Evolutionary conservation across 495 filamentous ascomycete genomes (phyloP), one percentile per base, ranked within the genome.

Genomic region (Penicillium arizonense): DNA sequence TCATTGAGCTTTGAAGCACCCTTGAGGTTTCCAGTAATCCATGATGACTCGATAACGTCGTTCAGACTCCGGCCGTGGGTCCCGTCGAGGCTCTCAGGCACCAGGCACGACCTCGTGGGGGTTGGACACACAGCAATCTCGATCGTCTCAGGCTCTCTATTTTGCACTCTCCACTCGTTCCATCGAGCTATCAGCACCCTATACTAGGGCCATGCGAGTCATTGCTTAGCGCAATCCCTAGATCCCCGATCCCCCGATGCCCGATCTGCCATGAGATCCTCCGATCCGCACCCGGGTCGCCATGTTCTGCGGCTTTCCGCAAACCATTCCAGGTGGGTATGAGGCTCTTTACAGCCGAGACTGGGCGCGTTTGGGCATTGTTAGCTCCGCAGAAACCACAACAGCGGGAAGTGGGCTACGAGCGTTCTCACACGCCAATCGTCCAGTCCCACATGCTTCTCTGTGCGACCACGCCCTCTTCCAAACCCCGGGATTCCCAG

Each of bases 401-500:
- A 20, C 13, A 16, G 36, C 44, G 16, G n/a, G 16, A 38, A 30
- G 39, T 51, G 39, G 18, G 32, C 33, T 52, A 45, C 41, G 23
- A 23, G 41, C 16, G 12, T 28, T 33, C n/a, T 21, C 30, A 12
- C 33, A 34, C 18, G 5, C 20, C 30, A 35, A 12, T 50, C 30
- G 28, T 37, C 26, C 4, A 10, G 7, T n/a, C 28, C 20, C 28
- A 13, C 28, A 21, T 5, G n/a, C 28, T 28, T 52, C 20, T 28
- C 32, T 38, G 33, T 45, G 50, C 34, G 20, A 52, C 50, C 40
- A 45, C 14, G 47, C 20, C 11, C 26, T 36, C 20, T 26, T 23
- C 42, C 38, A 34, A 24, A 5, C 47, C 13, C 44, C 30, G 38
- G 21, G 20, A 16, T 23, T 20, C 33, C 7, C 20, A 10, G 30